phyloP scores from a whole-genome alignment of 2,329 filamentous ascomycete species.

The Plenodomus biglobosus region DNA sequence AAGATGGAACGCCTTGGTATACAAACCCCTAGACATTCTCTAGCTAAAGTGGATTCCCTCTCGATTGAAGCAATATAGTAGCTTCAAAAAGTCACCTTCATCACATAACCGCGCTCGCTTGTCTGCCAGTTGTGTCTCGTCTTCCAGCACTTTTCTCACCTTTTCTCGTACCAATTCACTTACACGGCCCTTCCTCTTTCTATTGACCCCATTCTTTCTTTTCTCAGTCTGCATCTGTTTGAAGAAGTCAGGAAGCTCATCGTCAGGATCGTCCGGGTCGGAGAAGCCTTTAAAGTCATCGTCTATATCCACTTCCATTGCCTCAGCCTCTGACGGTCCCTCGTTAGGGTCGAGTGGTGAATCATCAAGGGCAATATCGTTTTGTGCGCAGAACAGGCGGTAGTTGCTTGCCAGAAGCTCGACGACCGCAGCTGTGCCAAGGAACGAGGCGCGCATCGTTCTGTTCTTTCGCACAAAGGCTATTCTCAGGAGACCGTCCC shows the following conservation, averaged over 20 bases:
- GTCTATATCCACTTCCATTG: conserved; percentile 52
- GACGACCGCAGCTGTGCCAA: conserved; percentile 78
- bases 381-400: conserved; percentile 83
- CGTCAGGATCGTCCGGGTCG: conserved; percentile 60
- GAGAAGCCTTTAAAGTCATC: conserved; percentile 54
- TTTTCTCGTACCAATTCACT: conserved; percentile 82
- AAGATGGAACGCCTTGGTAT: not conserved
- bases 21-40: not conserved
- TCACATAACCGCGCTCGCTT: conserved; percentile 84
- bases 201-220: conserved; percentile 53
- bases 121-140: conserved; percentile 76
- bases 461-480: conserved; percentile 89
- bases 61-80: conserved; percentile 82
- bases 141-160: conserved; percentile 79
- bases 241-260: conserved; percentile 83
- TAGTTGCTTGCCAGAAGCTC: conserved; percentile 86
- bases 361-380: conserved; percentile 77
- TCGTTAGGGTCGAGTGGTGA: conserved; percentile 41
- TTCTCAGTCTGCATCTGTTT: conserved; percentile 62
- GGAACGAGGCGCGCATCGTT: conserved; percentile 78
- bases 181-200: conserved; percentile 76
- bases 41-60: conserved; percentile 90
- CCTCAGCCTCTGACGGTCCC: conserved; percentile 47
- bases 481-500: conserved; percentile 84
- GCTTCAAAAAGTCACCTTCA: conserved; percentile 84